A percentile compares a stretch with the other conserved stretches of the same genome.
These are phyloP conservation scores for Juglanconis juglandina DNA, from an alignment of 2,329 filamentous ascomycete species.

Conservation along the genomic window DNA sequence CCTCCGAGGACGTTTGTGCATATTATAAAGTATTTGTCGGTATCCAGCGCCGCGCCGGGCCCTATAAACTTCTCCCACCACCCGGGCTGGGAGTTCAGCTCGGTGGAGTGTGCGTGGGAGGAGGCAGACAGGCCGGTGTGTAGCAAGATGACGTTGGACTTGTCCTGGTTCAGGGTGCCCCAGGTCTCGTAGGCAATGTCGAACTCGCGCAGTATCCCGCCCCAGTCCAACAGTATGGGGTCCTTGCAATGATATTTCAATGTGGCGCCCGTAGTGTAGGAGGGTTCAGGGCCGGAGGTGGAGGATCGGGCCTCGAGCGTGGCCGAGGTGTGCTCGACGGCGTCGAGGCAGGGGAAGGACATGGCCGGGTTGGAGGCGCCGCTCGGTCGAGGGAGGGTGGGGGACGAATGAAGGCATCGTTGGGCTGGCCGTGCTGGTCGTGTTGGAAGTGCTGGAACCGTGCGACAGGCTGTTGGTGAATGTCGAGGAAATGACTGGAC, in stretches of 20 bases:
- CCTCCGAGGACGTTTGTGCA: conserved; percentile 97
- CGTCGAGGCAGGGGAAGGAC: conserved; percentile 87
- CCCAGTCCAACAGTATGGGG: conserved; percentile 86
- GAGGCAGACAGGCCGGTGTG: conserved; percentile 96
- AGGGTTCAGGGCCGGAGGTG: conserved; percentile 81
- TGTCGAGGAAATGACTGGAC: background rate
- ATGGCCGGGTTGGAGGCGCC: conserved; percentile 76
- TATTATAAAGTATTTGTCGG: conserved; percentile 85
- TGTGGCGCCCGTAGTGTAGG: conserved; percentile 88
- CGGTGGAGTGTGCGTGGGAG: conserved; percentile 93
- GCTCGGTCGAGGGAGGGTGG: conserved; percentile 21
- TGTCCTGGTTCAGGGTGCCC: conserved; percentile 75
- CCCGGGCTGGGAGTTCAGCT: conserved; percentile 77
- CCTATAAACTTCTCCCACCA: conserved; percentile 99
- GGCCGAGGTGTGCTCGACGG: conserved; percentile 73
- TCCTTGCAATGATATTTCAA: conserved; percentile 70
- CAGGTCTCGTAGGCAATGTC: conserved; percentile 91
- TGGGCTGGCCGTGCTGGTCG: background rate
- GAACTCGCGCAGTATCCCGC: conserved; percentile 84
- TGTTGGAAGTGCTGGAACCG: too few species aligned
- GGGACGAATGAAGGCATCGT: conserved; percentile 22
- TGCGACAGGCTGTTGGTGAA: background rate
- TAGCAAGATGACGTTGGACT: conserved; percentile 83
- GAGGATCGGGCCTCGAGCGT: conserved; percentile 64
- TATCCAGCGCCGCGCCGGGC: conserved; percentile 78